Base-by-base conservation (phyloP, 1,284 basidiomycete genomes). In the Malassezia sp. region DNA sequence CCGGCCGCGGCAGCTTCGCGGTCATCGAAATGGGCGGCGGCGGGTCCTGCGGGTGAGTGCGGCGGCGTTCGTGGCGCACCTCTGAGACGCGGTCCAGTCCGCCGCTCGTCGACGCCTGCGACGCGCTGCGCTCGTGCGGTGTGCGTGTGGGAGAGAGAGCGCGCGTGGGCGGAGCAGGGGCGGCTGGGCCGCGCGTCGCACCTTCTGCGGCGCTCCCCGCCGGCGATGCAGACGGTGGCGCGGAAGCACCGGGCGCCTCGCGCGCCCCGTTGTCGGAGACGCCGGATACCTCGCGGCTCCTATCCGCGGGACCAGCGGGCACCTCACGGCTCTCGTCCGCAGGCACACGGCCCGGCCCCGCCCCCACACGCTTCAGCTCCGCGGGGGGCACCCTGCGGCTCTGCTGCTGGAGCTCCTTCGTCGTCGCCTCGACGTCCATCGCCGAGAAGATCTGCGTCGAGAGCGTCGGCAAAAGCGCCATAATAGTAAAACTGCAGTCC, bases 371-470 rank as follows among this genome's bases (percentile, higher is more conserved):
- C 7, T n/a, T 31, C 30, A 9, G 9, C 15, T 31, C 14, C 30
- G 30, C 14, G 27, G 27, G 14, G 8, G 27, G 27, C 27, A 28
- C 8, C 27, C 14, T 30, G 26, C 26, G 22, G 38, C 32, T 40
- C 36, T 40, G 45, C 27, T 17, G 42, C 18, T 53, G 80, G 9
- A 90, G 75, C 60, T 85, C 81, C 20, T 76, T 72, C 0, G 83
- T 88, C 11, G 88, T 73, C 1, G 74, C 73, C 59, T 91, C 88
- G 17, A 91, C 83, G 60, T 91, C 80, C 79, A 89, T 83, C 36
- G 79, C 79, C 22, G 76, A 72, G 14, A 85, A 73, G 11, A 91
- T 76, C 56, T 84, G 80, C 14, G 79, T 74, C 1, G 80, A 78
- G 9, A 91, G 76, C 0, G 83, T 82, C 0, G 85, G 83, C 8